These are phyloP conservation scores for Closterium sp. DNA, from an alignment of 139 green algal genomes.

Conservation along the genomic window DNA sequence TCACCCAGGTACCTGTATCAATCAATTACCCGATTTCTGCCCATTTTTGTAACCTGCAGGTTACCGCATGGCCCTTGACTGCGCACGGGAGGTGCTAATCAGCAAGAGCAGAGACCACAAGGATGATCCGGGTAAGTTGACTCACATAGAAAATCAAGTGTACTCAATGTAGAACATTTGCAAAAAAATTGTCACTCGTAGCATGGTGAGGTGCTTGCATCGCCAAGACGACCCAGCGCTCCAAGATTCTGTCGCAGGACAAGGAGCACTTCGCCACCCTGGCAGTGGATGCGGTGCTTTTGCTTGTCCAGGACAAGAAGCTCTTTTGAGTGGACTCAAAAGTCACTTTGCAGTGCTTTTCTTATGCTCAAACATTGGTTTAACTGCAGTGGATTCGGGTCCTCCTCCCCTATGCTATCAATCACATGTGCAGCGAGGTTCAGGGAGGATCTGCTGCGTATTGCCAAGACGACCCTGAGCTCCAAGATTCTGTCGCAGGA, in stretches of 20 bases:
- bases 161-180: no score
- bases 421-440: slow-evolving; percentile 49
- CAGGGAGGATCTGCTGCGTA: slow-evolving; percentile 85
- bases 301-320: no score
- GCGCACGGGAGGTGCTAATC: slow-evolving; percentile 52
- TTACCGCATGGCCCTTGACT: slow-evolving; percentile 77
- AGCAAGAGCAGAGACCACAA: slow-evolving; percentile 49
- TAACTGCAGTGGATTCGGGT: no score
- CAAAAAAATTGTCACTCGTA: no score
- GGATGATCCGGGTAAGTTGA: slow-evolving; percentile 26
- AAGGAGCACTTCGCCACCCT: slow-evolving; percentile 93
- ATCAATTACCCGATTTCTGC: background rate
- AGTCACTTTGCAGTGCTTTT: no score
- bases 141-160: no score
- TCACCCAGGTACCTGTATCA: background rate
- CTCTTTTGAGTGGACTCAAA: no score
- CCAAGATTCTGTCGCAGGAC: slow-evolving; percentile 90
- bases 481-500: slow-evolving; percentile 94
- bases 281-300: slow-evolving; percentile 88
- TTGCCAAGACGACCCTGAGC: slow-evolving; percentile 91
- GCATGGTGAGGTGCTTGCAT: no score
- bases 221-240: slow-evolving; percentile 89
- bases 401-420: no score
- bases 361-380: no score
- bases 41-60: slow-evolving; percentile 45